phyloP scores from a whole-genome alignment of 129 eudicot species.

The Logfia minima region DNA sequence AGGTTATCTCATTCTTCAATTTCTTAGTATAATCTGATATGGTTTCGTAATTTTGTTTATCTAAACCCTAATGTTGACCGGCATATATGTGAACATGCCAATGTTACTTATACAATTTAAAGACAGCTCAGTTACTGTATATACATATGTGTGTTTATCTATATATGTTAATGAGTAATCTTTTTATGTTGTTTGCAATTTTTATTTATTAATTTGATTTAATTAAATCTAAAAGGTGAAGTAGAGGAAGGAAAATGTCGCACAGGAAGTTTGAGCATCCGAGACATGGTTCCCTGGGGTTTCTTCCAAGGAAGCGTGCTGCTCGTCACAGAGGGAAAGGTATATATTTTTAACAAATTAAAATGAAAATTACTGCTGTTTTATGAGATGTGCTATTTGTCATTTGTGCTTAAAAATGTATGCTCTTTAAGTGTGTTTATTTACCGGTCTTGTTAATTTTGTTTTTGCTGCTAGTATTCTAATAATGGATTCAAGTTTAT shows the following conservation, averaged over 20 bases:
- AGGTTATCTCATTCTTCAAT: slow-evolving; percentile 13
- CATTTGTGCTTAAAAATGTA: no score
- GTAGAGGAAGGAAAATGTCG: slow-evolving; percentile 39
- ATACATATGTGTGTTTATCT: neutral
- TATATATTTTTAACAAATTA: neutral
- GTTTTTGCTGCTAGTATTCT: no score
- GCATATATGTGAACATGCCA: neutral
- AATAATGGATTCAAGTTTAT: no score
- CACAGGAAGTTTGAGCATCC: slow-evolving; percentile 72
- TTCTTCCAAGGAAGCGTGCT: slow-evolving; percentile 65
- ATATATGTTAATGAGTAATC: neutral
- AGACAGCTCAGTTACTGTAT: no score
- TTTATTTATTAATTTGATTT: neutral
- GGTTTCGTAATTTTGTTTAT: no score
- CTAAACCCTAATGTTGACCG: neutral
- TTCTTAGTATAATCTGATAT: no score
- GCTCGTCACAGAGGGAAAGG: slow-evolving; percentile 64
- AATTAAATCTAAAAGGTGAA: neutral
- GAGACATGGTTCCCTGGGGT: slow-evolving; percentile 52
- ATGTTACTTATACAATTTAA: no score
- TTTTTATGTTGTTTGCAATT: neutral
- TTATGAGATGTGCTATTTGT: no score
- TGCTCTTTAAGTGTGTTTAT: no score
- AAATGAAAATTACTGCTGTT: no score
- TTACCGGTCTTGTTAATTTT: no score